A percentile compares a stretch with the other conserved stretches of the same genome.
phyloP scores from a whole-genome alignment of 139 green algal species.

The Cymbomonas tetramitiformis region DNA sequence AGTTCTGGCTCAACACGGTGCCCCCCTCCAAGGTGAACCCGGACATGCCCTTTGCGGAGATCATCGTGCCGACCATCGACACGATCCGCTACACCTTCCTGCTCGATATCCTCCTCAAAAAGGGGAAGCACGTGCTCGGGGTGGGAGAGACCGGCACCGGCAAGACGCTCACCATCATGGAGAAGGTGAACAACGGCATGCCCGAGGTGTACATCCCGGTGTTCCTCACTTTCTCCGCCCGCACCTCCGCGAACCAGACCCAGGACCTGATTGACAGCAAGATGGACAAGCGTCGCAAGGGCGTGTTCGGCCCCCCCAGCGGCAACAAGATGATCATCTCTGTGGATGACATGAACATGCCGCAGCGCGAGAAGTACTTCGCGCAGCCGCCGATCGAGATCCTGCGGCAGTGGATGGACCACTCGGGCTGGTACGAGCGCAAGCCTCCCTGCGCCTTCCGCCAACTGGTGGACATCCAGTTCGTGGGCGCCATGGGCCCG shows the following conservation, averaged over 20 bases:
- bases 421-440: slow-evolving; percentile 35
- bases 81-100: slow-evolving; percentile 60
- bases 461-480: slow-evolving; percentile 46
- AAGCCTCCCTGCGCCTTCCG: slow-evolving; percentile 41
- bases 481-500: slow-evolving; percentile 33
- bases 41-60: slow-evolving; percentile 45
- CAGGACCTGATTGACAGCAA: slow-evolving; percentile 46
- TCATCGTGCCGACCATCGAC: slow-evolving; percentile 63
- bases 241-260: slow-evolving; percentile 60
- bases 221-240: slow-evolving; percentile 62
- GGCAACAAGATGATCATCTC: slow-evolving; percentile 28
- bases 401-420: slow-evolving; percentile 38
- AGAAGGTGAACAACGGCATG: slow-evolving; percentile 56
- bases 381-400: slow-evolving; percentile 38
- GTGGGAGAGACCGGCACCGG: slow-evolving; percentile 72
- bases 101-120: slow-evolving; percentile 38
- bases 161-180: slow-evolving; percentile 54
- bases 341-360: slow-evolving; percentile 38
- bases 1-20: slow-evolving; percentile 55
- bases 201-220: slow-evolving; percentile 39
- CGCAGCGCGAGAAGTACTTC: slow-evolving; percentile 36
- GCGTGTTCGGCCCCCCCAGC: slow-evolving; percentile 27
- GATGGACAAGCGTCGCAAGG: slow-evolving; percentile 36
- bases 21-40: slow-evolving; percentile 50
- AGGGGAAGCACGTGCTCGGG: slow-evolving; percentile 47